phyloP scores from a whole-genome alignment of 768 basidiomycete species.

The Cyclocybe aegerita region DNA sequence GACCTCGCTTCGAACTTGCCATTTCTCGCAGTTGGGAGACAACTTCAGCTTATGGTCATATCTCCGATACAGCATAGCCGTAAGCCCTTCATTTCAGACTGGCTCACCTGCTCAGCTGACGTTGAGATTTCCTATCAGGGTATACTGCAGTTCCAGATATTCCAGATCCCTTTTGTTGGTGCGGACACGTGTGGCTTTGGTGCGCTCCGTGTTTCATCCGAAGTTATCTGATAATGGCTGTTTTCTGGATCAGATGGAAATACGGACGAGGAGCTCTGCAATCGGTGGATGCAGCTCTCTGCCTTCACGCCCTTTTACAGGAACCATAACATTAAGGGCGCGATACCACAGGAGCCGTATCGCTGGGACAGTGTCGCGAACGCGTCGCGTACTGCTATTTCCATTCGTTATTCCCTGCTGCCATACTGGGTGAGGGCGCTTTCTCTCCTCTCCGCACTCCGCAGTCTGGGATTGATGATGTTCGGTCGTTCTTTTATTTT shows the following conservation, averaged over 20 bases:
- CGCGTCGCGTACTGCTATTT: constrained; percentile 70
- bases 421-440: constrained; percentile 70
- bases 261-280: constrained; percentile 79
- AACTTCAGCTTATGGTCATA: constrained; percentile 77
- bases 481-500: constrained; percentile 5
- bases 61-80: constrained; percentile 59
- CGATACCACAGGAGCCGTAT: constrained; percentile 78
- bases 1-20: constrained; percentile 1
- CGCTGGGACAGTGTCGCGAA: constrained; percentile 79
- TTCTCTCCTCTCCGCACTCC: not conserved
- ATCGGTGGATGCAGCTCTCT: constrained; percentile 84
- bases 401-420: constrained; percentile 66
- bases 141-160: constrained; percentile 79
- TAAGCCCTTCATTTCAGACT: constrained; percentile 21
- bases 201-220: constrained; percentile 27
- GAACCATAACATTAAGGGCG: constrained; percentile 72
- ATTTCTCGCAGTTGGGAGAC: constrained; percentile 58
- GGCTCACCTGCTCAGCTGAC: constrained; percentile 4
- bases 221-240: constrained; percentile 8
- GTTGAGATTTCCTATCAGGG: constrained; percentile 43
- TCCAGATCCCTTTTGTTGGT: constrained; percentile 83
- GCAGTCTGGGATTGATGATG: not conserved
- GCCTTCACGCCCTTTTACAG: constrained; percentile 83
- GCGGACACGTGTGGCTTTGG: constrained; percentile 75
- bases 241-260: constrained; percentile 42